Base-by-base conservation (phyloP, 805 yeast species). In the Ogataea parapolymorpha region DNA sequence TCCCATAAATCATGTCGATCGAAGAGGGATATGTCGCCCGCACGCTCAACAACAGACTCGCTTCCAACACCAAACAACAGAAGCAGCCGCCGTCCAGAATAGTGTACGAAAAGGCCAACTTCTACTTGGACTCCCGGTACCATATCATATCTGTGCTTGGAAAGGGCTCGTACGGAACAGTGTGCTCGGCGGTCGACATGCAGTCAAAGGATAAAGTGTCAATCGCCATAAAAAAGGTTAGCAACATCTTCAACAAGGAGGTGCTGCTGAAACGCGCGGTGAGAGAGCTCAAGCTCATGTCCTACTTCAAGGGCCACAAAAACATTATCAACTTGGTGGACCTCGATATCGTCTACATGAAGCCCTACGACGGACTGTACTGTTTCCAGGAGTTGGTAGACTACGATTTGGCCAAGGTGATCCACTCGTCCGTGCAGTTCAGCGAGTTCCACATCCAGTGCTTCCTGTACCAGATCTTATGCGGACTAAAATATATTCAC, bases 401-500 rank as follows among this genome's bases (percentile, higher is more conserved):
- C 51, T 82, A 75, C 56, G 97, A 90, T 61, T 68, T 90, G 48
- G 82, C 90, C 1, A 68, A 77, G 43, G 89, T 90, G n/a, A 82
- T 90, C 28, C 84, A 83, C 50, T 82, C 89, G 0, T 65, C 80
- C 0, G 82, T 80, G 13, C 87, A 83, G 48, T 77, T 90, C 52
- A 79, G 91, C n/a, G 93, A 86, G 47, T 82, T 81, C 59, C 96
- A 89, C 56, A 77, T 87, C 23, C 82, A 81, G 54, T 75, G 76
- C 46, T 84, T 87, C 51, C 59, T 79, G 28, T 89, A 88, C 57
- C 97, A 90, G 61, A 76, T 90, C 2, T 64, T 88, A 26, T 85
- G 95, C 62, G 98, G 95, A 0, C 65, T 90, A 32, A 85, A 86
- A 57, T 90, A 87, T 56, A 83, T 90, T 37, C 98, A 90, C 62